phyloP scores from a whole-genome alignment of 345 rosid species.

The Limnanthes douglasii region DNA sequence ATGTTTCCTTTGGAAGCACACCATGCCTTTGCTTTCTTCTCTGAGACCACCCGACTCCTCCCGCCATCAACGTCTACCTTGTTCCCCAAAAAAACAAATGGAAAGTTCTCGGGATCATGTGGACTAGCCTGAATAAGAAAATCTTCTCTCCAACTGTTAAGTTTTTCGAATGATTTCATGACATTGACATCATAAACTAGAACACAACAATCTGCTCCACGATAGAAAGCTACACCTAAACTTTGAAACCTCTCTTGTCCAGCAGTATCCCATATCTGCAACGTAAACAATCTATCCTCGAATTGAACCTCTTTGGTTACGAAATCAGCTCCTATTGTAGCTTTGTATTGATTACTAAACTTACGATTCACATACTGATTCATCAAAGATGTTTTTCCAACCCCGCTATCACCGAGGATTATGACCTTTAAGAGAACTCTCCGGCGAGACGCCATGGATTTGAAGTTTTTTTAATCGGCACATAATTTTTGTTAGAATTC shows the following conservation, averaged over 20 bases:
- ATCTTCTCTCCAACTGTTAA: conserved; percentile 86
- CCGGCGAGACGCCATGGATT: too few species aligned
- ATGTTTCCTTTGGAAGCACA: conserved; percentile 88
- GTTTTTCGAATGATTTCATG: conserved; percentile 78
- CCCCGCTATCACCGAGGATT: too few species aligned
- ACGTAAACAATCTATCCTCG: conserved; percentile 70
- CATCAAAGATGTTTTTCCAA: too few species aligned
- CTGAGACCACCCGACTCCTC: conserved; percentile 82
- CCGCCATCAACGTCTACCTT: conserved; percentile 80
- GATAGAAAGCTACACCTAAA: conserved; percentile 74
- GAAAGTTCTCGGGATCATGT: conserved; percentile 77
- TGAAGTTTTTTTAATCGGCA: too few species aligned
- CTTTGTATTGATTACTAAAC: conserved; percentile 79
- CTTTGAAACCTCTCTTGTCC: conserved; percentile 91
- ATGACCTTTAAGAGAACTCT: too few species aligned
- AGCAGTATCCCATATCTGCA: conserved; percentile 46
- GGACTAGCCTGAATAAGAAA: conserved; percentile 91
- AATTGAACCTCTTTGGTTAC: conserved; percentile 33
- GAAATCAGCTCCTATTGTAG: conserved; percentile 16
- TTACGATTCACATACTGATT: conserved; percentile 79
- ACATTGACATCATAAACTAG: conserved; percentile 80
- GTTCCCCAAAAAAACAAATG: conserved; percentile 79
- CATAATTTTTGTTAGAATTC: too few species aligned
- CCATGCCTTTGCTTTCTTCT: conserved; percentile 92
- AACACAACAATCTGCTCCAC: conserved; percentile 90